Base-by-base conservation (phyloP, 176 grass and related monocot genomes). In the Chloris gayana region DNA sequence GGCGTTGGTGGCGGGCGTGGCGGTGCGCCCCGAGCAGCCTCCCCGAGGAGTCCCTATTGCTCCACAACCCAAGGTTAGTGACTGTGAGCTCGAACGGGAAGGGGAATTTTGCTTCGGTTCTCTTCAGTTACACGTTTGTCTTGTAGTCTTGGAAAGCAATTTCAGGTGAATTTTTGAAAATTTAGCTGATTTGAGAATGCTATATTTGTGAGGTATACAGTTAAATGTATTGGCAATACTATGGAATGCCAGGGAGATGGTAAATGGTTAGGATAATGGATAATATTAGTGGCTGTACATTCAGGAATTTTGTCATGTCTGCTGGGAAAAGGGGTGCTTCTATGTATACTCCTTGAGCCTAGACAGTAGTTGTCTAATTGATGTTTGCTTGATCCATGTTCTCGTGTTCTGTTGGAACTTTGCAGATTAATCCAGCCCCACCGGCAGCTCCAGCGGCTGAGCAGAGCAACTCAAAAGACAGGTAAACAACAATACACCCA, bases 11-110 rank as follows among this genome's bases (percentile, higher is more conserved):
- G 72, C 85, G 3, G 27, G 71, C 4, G 72, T 77, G 33, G 74
- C 50, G 21, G 27, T 67, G 67, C 73, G 72, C 6, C 73, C 77
- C 4, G 84, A 83, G 17, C 70, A 80, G 9, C 84, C 82, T 69
- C 85, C 77, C 12, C 82, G 73, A 60, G 85, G 82, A 35, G 73
- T 91, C 41, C 85, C 73, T 8, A 84, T 81, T 46, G 61, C 66
- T 41, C 42, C 78, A 22, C 89, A 78, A 26, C 77, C 77, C 82
- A 91, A 91, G 89, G 89, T 91, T 50, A 59, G 64, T 87, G 14
- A 19, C 38, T 62, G 14, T 41, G 25, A 14, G 13, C 4, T 73
- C 41, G 37, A 14, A 47, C 54, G 44, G 33, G 62, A 62, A 34
- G 75, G 45, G 32, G 76, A 75, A 46, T 70, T 69, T 21, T 29